Conservation (phyloP, 306 rosid genomes). For the Medicago ruthenica region DNA sequence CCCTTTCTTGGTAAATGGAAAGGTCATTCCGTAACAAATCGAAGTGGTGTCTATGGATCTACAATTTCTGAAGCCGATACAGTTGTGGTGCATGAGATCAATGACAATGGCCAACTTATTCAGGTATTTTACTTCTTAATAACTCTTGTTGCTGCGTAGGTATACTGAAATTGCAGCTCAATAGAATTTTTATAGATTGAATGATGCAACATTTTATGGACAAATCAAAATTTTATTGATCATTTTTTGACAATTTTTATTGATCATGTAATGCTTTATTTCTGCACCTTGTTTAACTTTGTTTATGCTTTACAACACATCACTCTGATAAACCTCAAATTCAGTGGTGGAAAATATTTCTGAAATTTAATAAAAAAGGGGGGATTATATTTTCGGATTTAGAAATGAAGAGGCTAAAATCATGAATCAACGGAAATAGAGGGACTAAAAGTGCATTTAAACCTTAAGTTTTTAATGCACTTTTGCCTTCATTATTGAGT, state of each 20-base stretch:
- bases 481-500: too few species aligned
- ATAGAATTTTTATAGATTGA: conserved; percentile 20
- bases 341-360: too few species aligned
- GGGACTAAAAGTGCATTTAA: too few species aligned
- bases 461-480: too few species aligned
- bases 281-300: too few species aligned
- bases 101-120: conserved; percentile 68
- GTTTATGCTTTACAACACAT: too few species aligned
- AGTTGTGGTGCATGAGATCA: conserved; percentile 66
- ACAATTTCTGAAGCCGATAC: conserved; percentile 80
- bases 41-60: conserved; percentile 96
- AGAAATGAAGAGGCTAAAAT: too few species aligned
- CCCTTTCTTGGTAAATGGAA: conserved; percentile 95
- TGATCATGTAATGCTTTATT: background rate
- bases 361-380: too few species aligned
- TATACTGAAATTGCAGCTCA: conserved; percentile 24
- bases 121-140: conserved; percentile 66
- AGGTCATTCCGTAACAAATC: conserved; percentile 82
- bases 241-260: too few species aligned
- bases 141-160: background rate
- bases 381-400: too few species aligned
- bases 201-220: background rate
- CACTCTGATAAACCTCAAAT: too few species aligned
- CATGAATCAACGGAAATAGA: too few species aligned
- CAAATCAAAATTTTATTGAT: background rate